Base-by-base conservation (phyloP, 148 eudicot genomes). In the Spergularia bocconei region DNA sequence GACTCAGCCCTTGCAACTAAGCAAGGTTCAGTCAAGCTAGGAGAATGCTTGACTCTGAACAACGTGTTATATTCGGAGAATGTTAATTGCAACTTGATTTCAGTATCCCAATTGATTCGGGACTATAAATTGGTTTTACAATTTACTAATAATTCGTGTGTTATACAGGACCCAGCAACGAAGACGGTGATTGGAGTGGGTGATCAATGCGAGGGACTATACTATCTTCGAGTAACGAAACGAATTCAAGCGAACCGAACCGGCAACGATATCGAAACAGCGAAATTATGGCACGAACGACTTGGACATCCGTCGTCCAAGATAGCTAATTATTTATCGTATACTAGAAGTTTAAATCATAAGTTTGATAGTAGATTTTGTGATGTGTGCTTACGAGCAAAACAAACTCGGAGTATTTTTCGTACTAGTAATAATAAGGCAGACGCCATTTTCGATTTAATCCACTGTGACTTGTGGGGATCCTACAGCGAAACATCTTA, bases 101-200 rank as follows among this genome's bases (percentile, higher is more conserved):
- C 17, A 0, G n/a, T 57, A 23, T 15, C 33, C 13, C 12, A 71
- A 7, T 56, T 71, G 17, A 13, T 16, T 16, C 23, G 39, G 7
- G 1, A 25, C 17, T 33, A 0, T 0, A 29, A 36, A 17, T 56
- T 21, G 36, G 11, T 56, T 16, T 23, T 56, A 14, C 11, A 16
- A 13, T 71, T 54, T 44, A 54, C 50, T 56, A 6, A 29, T 12
- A 7, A 8, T 0, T 55, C 56, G 11, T 71, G 74, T 38, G 16
- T 56, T 54, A 56, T 71, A 44, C 54, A 67, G 55, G 70, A 44
- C 50, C 70, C 12, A 3, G 17, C 25, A 7, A 2, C 20, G 70
- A 67, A 21, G 54, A 44, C n/a, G 70, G 20, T 67, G 54, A 67
- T 67, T 67, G 53, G 70, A 29, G 70, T 11, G 70, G 54, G 70